Base-by-base conservation (phyloP, 306 rosid species). In the Inga laurina region DNA sequence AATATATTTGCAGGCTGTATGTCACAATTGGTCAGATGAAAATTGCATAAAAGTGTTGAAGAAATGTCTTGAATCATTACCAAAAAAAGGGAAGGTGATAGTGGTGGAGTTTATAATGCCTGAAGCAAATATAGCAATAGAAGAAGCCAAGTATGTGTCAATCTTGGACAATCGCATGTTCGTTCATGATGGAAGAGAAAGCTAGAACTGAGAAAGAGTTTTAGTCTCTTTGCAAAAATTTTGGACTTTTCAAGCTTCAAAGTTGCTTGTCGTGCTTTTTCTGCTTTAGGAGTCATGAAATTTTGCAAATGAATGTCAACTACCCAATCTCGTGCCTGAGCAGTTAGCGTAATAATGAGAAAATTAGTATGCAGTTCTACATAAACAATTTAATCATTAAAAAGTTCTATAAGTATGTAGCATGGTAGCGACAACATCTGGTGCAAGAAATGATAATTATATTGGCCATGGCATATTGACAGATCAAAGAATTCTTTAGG, bases 1-100 rank as follows among this genome's bases (percentile, higher is more conserved):
- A 11, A 34, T 66, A 7, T 62, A 34, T 39, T 19, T 37, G 34
- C 19, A 82, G 81, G 77, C 51, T n/a, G 15, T 82, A n/a, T 76
- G 74, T 46, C 85, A 82, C 51, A 82, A 82, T 76, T 82, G 85
- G 85, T 76, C 85, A 1, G 82, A 82, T n/a, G 85, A 82, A 34
- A 82, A 68, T 1, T 54, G 82, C 52, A 30, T 76, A 24, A 56
- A 44, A 34, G 4, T 82, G 59, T 8, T 82, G 22, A 82, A 9
- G 1, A 82, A 76, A 41, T 82, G 85, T 46, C 45, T 48, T 16
- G 57, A 48, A 76, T 71, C 82, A 21, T 69, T 82, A 51, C 65
- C 85, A 14, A n/a, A 77, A 77, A 39, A 76, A 41, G 85, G 85
- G 2, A 82, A 82, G 48, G 71, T 82, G 37, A 57, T 82, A 0